These are phyloP conservation scores for Elsinoe perseae DNA, from an alignment of 2,329 filamentous ascomycete genomes.

Conservation along the genomic window DNA sequence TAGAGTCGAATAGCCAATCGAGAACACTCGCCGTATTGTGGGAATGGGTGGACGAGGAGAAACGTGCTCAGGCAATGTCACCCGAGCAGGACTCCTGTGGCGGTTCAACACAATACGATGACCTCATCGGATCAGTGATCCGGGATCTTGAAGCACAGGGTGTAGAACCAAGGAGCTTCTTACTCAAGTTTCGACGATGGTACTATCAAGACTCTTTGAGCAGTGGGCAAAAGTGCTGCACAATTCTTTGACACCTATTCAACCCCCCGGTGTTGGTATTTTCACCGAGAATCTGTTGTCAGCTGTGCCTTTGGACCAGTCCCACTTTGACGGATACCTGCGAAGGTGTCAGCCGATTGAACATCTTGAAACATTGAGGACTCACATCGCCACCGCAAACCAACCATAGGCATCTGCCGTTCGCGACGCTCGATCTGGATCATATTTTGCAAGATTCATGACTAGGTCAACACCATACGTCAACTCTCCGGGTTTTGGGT, in stretches of 20 bases:
- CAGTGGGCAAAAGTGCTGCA: too few species aligned
- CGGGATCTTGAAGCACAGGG: neutral
- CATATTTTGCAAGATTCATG: neutral
- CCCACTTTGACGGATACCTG: neutral
- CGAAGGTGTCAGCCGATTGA: neutral
- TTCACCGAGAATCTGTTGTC: neutral
- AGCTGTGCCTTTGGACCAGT: neutral
- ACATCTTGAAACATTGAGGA: neutral
- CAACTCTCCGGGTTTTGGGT: neutral
- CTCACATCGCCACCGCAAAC: neutral
- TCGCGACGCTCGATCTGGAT: neutral
- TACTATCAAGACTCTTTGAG: too few species aligned
- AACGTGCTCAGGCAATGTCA: neutral
- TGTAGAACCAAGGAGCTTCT: neutral
- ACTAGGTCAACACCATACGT: neutral
- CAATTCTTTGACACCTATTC: neutral
- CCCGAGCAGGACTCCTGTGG: neutral
- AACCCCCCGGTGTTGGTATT: too few species aligned
- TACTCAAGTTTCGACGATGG: neutral
- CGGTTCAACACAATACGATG: neutral
- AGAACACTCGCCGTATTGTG: neutral
- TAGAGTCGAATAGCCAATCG: neutral
- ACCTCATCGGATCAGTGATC: neutral
- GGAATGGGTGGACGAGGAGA: neutral
- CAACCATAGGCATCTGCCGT: neutral